These are phyloP conservation scores for Thermomucor indicae-seudaticae DNA, from an alignment of 371 early-diverging fungal genomes.

Conservation along the genomic window DNA sequence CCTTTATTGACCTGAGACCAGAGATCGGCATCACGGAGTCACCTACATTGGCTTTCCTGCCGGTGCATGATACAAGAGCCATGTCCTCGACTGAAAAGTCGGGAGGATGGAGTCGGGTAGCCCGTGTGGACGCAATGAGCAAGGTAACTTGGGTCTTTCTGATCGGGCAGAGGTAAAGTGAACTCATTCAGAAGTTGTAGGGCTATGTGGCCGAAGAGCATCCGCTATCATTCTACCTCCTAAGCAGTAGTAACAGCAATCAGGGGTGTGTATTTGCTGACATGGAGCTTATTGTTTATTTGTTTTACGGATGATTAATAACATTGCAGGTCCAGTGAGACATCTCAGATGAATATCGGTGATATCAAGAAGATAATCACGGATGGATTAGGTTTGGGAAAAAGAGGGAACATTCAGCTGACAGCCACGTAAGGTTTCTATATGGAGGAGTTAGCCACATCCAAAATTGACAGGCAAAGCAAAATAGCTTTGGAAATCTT, in stretches of 20 bases:
- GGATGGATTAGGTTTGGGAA: conserved; percentile 3
- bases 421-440: conserved; percentile 25
- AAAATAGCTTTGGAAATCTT: conserved; percentile 31
- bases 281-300: too few relatives aligned
- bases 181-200: too few relatives aligned
- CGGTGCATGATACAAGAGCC: conserved; percentile 24
- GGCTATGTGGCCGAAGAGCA: background rate
- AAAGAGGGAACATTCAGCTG: conserved; percentile 11
- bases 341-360: too few relatives aligned
- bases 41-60: conserved; percentile 19
- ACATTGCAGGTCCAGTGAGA: too few relatives aligned
- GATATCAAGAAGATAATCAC: conserved; percentile 13
- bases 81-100: conserved; percentile 21
- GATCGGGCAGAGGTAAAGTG: too few relatives aligned
- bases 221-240: background rate
- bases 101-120: conserved; percentile 28
- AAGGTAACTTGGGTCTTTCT: too few relatives aligned
- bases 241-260: too few relatives aligned
- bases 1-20: conserved; percentile 7
- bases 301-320: too few relatives aligned
- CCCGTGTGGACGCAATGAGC: background rate
- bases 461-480: background rate
- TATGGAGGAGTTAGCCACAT: background rate
- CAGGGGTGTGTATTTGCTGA: too few relatives aligned
- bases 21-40: too few relatives aligned